Evolutionary conservation across 352 stramenopile genomes (phyloP).

Genomic region (Nothophytophthora sp.): DNA sequence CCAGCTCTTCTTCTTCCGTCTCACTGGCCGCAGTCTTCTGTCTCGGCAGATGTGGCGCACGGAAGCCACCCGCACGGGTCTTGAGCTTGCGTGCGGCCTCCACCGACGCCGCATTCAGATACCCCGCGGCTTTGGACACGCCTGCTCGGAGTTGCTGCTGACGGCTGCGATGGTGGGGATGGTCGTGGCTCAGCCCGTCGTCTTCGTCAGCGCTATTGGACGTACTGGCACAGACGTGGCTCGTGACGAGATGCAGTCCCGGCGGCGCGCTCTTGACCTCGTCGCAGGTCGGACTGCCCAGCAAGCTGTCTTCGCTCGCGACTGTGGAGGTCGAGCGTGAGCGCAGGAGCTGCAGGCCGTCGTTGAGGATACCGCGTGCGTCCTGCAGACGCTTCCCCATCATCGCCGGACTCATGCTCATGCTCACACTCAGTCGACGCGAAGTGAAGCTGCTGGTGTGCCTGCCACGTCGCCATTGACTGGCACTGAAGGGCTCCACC

Average conservation of each 20-base stretch:
- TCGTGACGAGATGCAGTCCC: constrained; percentile 13
- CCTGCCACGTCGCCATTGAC: constrained; percentile 28
- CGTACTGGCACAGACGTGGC: constrained; percentile 9
- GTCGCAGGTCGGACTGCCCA: constrained; percentile 27
- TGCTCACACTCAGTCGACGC: constrained; percentile 31
- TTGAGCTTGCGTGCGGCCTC: constrained; percentile 61
- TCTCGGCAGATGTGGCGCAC: constrained; percentile 14
- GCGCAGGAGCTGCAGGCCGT: constrained; percentile 38
- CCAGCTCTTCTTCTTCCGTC: constrained; percentile 43
- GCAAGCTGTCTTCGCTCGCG: constrained; percentile 51
- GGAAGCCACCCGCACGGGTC: constrained; percentile 20
- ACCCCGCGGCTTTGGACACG: constrained; percentile 44
- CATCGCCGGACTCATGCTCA: constrained; percentile 26
- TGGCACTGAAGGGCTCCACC: constrained; percentile 12
- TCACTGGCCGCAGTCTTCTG: constrained; percentile 31
- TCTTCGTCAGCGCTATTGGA: background rate
- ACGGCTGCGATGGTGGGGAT: constrained; percentile 12
- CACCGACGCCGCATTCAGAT: constrained; percentile 49
- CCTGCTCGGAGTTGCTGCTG: constrained; percentile 41
- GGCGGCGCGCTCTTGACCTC: constrained; percentile 22
- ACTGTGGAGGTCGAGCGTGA: constrained; percentile 52
- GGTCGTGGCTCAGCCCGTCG: background rate
- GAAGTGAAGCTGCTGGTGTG: constrained; percentile 28
- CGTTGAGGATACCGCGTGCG: constrained; percentile 31
- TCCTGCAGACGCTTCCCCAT: constrained; percentile 30